These are phyloP conservation scores for Meyerozyma sp. DNA, from an alignment of 1,139 yeast genomes.

Conservation along the genomic window DNA sequence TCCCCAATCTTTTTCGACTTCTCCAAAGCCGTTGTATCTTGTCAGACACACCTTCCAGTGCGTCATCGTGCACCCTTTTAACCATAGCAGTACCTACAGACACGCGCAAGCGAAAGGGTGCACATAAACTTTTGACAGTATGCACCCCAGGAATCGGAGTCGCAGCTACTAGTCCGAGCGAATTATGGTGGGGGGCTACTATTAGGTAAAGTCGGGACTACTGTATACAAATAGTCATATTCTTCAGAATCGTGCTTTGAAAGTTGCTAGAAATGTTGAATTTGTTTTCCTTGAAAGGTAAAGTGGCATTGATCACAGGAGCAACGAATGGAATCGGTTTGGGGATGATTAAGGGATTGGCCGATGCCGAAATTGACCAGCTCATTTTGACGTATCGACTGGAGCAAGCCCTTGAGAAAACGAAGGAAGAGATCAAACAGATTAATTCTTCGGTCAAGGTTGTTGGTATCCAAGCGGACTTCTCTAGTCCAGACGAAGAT, in stretches of 20 bases:
- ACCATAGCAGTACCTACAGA: not conserved
- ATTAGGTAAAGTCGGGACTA: too few species aligned
- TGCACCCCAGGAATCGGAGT: too few species aligned
- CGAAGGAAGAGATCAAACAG: slow-evolving; percentile 13
- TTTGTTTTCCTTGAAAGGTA: slow-evolving; percentile 27
- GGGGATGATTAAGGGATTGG: slow-evolving; percentile 30
- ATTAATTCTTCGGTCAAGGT: slow-evolving; percentile 17
- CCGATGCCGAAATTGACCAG: slow-evolving; percentile 27
- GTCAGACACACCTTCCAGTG: not conserved
- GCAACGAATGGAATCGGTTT: slow-evolving; percentile 32
- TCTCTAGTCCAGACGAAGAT: slow-evolving; percentile 13
- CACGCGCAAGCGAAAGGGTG: too few species aligned
- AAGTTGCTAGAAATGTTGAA: slow-evolving; percentile 5
- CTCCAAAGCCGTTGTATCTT: not conserved
- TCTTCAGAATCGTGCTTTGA: not conserved
- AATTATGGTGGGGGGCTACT: too few species aligned
- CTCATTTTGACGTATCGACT: slow-evolving; percentile 22
- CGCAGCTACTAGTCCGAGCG: too few species aligned
- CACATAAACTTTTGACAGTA: too few species aligned
- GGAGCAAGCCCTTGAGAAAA: slow-evolving; percentile 11
- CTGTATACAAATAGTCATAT: too few species aligned
- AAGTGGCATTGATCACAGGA: slow-evolving; percentile 31
- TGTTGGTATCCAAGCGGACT: slow-evolving; percentile 16
- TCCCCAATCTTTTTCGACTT: not conserved
- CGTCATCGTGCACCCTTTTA: not conserved